Conservation (phyloP, 2,329 filamentous ascomycete species). For the Monilinia aucupariae region DNA sequence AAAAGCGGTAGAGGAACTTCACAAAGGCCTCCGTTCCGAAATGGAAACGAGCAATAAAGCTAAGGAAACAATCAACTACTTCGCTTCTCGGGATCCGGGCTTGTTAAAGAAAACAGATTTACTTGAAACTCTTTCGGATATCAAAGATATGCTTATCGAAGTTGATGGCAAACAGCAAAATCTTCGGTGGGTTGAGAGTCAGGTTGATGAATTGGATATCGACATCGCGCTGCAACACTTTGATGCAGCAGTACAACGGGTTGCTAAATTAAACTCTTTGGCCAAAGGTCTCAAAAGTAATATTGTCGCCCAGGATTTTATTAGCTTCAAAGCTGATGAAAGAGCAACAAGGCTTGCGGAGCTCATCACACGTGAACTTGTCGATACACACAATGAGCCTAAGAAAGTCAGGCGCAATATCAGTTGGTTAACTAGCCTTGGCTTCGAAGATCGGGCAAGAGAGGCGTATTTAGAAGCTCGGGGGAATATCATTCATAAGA, state of each 20-base stretch:
- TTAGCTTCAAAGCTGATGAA: conserved; percentile 85
- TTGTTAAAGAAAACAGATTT: conserved; percentile 74
- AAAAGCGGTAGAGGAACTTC: conserved; percentile 86
- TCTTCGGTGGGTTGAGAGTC: conserved; percentile 87
- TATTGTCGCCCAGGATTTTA: conserved; percentile 80
- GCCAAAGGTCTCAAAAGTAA: conserved; percentile 80
- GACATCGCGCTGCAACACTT: conserved; percentile 88
- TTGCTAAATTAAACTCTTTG: conserved; percentile 79
- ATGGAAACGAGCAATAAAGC: conserved; percentile 81
- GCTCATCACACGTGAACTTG: conserved; percentile 70
- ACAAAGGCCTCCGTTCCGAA: conserved; percentile 78
- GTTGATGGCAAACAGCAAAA: conserved; percentile 96
- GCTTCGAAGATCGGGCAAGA: conserved; percentile 83
- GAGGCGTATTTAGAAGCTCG: conserved; percentile 81
- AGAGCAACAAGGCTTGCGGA: conserved; percentile 71
- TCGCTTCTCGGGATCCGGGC: conserved; percentile 71
- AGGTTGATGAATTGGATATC: conserved; percentile 95
- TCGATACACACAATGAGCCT: conserved; percentile 70
- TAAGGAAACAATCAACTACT: conserved; percentile 79
- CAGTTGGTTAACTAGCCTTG: conserved; percentile 76
- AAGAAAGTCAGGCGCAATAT: conserved; percentile 76
- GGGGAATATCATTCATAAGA: conserved; percentile 70
- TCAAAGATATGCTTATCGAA: conserved; percentile 86
- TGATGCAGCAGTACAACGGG: conserved; percentile 73
- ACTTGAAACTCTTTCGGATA: conserved; percentile 69